Percentiles rank a stretch among this genome's conserved stretches.
Conservation (phyloP, 108 stramenopile species). For the Nitzschia sp. region DNA sequence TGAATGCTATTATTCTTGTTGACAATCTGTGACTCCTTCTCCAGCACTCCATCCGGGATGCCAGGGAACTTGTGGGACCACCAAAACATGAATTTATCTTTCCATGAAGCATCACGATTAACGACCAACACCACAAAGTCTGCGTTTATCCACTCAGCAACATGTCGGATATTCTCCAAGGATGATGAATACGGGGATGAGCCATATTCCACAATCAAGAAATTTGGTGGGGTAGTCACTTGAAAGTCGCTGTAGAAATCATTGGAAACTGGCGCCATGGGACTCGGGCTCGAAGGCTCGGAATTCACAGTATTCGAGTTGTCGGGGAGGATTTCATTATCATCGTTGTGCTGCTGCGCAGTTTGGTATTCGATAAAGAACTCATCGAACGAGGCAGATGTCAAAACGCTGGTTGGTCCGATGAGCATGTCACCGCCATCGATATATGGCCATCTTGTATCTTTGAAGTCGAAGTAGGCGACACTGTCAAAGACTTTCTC, state of each 20-base stretch:
- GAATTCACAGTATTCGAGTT: not conserved
- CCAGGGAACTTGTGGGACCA: constrained; percentile 12
- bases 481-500: constrained; percentile 14
- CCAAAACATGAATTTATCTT: constrained; percentile 10
- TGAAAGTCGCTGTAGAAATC: not conserved
- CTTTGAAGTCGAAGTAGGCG: constrained; percentile 13
- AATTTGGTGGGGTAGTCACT: not conserved
- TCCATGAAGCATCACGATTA: not conserved
- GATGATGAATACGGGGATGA: constrained; percentile 10
- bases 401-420: constrained; percentile 4
- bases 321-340: no score
- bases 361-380: constrained; percentile 6
- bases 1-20: not conserved
- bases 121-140: constrained; percentile 14
- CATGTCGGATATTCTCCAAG: not conserved
- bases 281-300: not conserved
- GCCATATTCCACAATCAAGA: constrained; percentile 1
- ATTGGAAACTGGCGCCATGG: no score
- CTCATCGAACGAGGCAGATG: not conserved
- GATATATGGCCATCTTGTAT: constrained; percentile 10
- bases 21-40: not conserved
- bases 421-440: not conserved
- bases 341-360: not conserved
- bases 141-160: not conserved
- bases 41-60: not conserved